Evolutionary conservation across 225 moss, liverwort and hornwort species (phyloP).

Genomic region (Marchantia paleacea): DNA sequence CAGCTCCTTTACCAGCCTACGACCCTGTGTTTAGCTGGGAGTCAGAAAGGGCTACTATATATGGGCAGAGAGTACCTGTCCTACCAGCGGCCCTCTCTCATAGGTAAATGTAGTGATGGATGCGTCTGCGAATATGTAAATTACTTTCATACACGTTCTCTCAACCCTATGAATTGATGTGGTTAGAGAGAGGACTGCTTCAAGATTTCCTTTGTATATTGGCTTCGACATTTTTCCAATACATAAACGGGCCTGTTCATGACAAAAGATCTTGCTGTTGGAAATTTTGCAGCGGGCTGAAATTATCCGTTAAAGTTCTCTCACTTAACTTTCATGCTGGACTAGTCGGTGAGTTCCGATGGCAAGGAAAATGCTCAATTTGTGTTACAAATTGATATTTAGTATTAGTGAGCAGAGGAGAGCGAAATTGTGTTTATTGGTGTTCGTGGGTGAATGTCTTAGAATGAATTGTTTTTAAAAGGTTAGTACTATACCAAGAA

Average conservation of each 20-base stretch:
- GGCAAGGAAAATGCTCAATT: not conserved
- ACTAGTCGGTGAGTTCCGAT: slow-evolving; percentile 70
- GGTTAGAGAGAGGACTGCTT: not conserved
- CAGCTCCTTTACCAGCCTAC: slow-evolving; percentile 73
- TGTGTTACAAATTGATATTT: not conserved
- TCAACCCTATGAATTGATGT: not conserved
- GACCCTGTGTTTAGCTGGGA: slow-evolving; percentile 94
- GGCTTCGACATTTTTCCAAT: not conserved
- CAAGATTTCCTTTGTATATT: not conserved
- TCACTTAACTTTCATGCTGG: slow-evolving; percentile 85
- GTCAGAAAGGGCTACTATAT: slow-evolving; percentile 61
- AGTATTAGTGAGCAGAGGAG: not conserved
- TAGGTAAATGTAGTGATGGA: slow-evolving; percentile 39
- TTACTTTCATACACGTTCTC: not conserved
- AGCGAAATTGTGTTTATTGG: not conserved
- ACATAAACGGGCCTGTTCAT: not conserved
- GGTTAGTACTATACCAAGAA: too few species aligned
- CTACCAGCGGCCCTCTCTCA: slow-evolving; percentile 54
- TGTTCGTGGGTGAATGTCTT: too few species aligned
- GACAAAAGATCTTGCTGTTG: not conserved
- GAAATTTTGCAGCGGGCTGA: slow-evolving; percentile 66
- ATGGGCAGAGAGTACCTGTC: slow-evolving; percentile 77
- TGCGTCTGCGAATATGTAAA: not conserved
- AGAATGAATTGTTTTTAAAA: too few species aligned
- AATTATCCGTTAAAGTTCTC: slow-evolving; percentile 79